Base-by-base conservation (phyloP, 257 asterid species). In the Henckelia pumila region DNA sequence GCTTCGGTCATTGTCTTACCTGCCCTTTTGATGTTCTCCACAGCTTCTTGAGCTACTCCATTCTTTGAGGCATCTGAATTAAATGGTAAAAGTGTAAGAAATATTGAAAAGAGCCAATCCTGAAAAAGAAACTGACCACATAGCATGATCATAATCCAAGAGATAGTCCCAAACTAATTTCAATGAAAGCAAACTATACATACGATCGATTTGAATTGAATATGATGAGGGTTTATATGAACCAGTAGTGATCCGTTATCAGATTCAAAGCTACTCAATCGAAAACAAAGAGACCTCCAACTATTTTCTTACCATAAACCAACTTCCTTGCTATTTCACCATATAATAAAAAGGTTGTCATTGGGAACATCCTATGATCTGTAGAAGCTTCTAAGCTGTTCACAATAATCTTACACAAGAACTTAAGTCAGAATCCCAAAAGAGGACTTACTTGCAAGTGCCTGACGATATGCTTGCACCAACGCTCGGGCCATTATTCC, bases 401-500 rank as follows among this genome's bases (percentile, higher is more conserved):
- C 19, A 37, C 26, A 8, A n/a, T 50, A 60, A 58, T 23, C 20
- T 20, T 24, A 14, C 16, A 62, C 67, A 66, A 28, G 59, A 20
- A 68, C 3, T 3, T 37, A 29, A 70, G 59, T 64, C 55, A 50
- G 56, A 69, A 25, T 30, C 40, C 35, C 37, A 21, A 55, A 47
- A 26, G 61, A 64, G 62, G 61, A 76, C 89, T 71, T 73, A 87
- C 95, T 87, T 61, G 87, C 79, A 66, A 87, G 84, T 29, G 95
- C 95, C 69, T 87, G 87, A 30, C 95, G 95, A 81, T 87, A 87
- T 52, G 95, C 95, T 76, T 87, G 95, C 62, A 74, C 81, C 59
- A 87, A 76, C 7, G 95, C 84, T 73, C 91, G 81, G 7, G 72
- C 75, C 89, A 87, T 71, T 66, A 87, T 68, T 35, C 89, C 91